phyloP scores from a whole-genome alignment of 352 stramenopile genomes.

The Phytophthora hybrid region DNA sequence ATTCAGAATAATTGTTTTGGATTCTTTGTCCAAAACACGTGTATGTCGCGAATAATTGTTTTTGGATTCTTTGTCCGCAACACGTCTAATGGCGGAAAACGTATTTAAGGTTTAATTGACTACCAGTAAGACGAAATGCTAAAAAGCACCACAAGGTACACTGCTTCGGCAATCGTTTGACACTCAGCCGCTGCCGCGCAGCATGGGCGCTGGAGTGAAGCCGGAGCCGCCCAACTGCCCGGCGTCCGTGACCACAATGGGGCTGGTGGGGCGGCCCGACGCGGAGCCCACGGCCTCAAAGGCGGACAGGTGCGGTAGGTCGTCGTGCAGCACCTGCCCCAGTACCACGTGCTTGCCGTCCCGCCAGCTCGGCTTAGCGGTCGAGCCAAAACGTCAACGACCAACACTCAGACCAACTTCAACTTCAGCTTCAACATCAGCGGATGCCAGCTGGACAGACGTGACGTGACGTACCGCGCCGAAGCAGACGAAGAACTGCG shows the following conservation, averaged over 20 bases:
- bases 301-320: slow-evolving; percentile 58
- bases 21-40: no score
- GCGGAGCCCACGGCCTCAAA: slow-evolving; percentile 62
- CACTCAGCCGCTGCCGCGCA: not conserved
- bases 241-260: slow-evolving; percentile 65
- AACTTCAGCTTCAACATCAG: slow-evolving; percentile 3
- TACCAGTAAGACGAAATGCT: no score
- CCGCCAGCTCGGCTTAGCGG: slow-evolving; percentile 75
- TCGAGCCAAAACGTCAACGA: slow-evolving; percentile 9
- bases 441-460: not conserved
- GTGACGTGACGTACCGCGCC: slow-evolving; percentile 38
- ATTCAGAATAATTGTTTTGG: no score
- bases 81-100: no score
- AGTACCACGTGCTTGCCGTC: slow-evolving; percentile 99
- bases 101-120: no score
- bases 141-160: no score
- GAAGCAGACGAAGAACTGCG: slow-evolving; percentile 99
- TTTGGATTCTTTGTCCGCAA: no score
- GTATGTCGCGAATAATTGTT: no score
- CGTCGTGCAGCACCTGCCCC: slow-evolving; percentile 92
- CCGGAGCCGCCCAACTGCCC: slow-evolving; percentile 64
- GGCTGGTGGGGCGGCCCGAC: slow-evolving; percentile 54
- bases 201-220: slow-evolving; percentile 30
- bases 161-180: no score
- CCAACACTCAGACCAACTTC: slow-evolving; percentile 32